Conservation (phyloP, 2,329 filamentous ascomycete species). For the Mariannaea sp. region DNA sequence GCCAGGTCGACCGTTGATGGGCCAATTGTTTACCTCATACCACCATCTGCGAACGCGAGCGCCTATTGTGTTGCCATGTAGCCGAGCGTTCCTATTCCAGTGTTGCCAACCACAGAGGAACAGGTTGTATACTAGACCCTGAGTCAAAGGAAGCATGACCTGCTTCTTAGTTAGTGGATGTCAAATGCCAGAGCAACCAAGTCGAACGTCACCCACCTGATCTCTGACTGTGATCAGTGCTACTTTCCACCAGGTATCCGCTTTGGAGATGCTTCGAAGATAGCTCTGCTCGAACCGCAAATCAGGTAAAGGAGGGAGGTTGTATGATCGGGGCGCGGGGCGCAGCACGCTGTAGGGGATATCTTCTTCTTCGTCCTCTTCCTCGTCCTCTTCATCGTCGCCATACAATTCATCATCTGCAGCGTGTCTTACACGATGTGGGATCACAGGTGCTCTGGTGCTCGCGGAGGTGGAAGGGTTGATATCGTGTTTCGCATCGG, state of each 20-base stretch:
- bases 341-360: slow-evolving; percentile 70
- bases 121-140: slow-evolving; percentile 89
- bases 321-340: slow-evolving; percentile 52
- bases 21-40: slow-evolving; percentile 94
- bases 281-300: slow-evolving; percentile 98
- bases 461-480: slow-evolving; percentile 80
- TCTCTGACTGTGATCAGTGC: slow-evolving; percentile 85
- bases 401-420: slow-evolving; percentile 45
- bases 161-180: slow-evolving; percentile 44
- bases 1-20: slow-evolving; percentile 55
- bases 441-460: slow-evolving; percentile 47
- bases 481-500: slow-evolving; percentile 74
- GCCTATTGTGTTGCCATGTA: slow-evolving; percentile 77
- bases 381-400: slow-evolving; percentile 43
- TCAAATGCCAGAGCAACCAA: too few relatives aligned
- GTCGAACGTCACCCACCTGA: slow-evolving; percentile 65
- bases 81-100: slow-evolving; percentile 80
- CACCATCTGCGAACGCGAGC: slow-evolving; percentile 87
- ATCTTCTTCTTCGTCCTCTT: slow-evolving; percentile 64
- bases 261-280: slow-evolving; percentile 81
- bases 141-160: slow-evolving; percentile 83
- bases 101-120: slow-evolving; percentile 84
- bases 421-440: slow-evolving; percentile 30
- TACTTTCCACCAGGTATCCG: slow-evolving; percentile 79
- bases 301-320: slow-evolving; percentile 75